These are phyloP conservation scores for Floccularia luteovirens DNA, from an alignment of 768 basidiomycete genomes.

Conservation along the genomic window DNA sequence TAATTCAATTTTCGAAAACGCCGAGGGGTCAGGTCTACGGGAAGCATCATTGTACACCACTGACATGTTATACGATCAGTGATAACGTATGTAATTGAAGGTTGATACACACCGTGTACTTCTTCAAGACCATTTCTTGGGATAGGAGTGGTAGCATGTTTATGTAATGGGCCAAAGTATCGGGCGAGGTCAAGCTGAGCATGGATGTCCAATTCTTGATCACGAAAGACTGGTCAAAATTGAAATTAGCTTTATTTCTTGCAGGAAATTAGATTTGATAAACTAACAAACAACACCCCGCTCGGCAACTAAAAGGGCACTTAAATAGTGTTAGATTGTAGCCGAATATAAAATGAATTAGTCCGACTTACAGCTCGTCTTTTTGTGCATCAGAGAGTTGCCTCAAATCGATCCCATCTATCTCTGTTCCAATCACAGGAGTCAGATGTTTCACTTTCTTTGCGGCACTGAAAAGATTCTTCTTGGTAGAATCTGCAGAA, in stretches of 20 bases:
- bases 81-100: not conserved
- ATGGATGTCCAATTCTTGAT: slow-evolving; percentile 63
- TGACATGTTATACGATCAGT: slow-evolving; percentile 13
- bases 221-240: slow-evolving; percentile 51
- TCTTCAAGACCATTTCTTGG: slow-evolving; percentile 70
- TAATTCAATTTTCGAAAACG: slow-evolving; percentile 69
- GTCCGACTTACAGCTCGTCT: slow-evolving; percentile 60
- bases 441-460: slow-evolving; percentile 62
- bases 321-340: slow-evolving; percentile 16
- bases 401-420: slow-evolving; percentile 65
- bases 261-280: too few species aligned
- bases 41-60: slow-evolving; percentile 69
- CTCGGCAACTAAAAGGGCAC: slow-evolving; percentile 69
- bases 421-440: slow-evolving; percentile 69
- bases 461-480: slow-evolving; percentile 54
- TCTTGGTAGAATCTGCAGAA: slow-evolving; percentile 66
- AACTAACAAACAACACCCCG: slow-evolving; percentile 68
- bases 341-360: not conserved
- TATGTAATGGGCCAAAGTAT: slow-evolving; percentile 71
- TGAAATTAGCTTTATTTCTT: slow-evolving; percentile 1
- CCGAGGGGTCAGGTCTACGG: slow-evolving; percentile 50
- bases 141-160: slow-evolving; percentile 76
- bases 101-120: slow-evolving; percentile 49
- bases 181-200: slow-evolving; percentile 68
- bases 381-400: slow-evolving; percentile 62